Evolutionary conservation across 257 asterid species (phyloP).

Genomic region (Mitragyna speciosa): DNA sequence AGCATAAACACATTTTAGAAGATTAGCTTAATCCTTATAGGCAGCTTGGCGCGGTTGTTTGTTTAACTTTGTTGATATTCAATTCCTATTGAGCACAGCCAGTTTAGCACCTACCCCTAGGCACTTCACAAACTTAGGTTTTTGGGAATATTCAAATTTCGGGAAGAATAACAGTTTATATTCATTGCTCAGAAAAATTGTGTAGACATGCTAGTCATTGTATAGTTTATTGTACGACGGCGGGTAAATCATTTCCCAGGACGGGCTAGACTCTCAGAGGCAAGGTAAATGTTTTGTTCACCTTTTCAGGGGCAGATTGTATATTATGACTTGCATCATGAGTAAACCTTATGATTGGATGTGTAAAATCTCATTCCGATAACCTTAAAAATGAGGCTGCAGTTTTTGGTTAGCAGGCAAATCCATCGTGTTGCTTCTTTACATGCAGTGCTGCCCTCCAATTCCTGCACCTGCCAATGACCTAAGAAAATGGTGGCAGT

Average conservation of each 20-base stretch:
- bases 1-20: conserved; percentile 5
- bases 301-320: too few relatives aligned
- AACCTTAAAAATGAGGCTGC: background rate
- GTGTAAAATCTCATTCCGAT: background rate
- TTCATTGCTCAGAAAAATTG: background rate
- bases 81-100: too few relatives aligned
- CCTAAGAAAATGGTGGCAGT: background rate
- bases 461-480: too few relatives aligned
- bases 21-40: background rate
- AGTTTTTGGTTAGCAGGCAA: background rate
- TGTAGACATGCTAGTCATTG: too few relatives aligned
- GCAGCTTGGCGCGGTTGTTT: background rate
- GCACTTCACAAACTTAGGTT: background rate
- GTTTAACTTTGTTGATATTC: background rate
- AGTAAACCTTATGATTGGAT: background rate
- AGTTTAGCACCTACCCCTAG: background rate
- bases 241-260: background rate
- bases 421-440: background rate
- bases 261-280: background rate
- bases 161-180: background rate
- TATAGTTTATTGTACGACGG: background rate
- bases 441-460: too few relatives aligned
- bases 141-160: background rate
- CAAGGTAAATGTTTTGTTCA: too few relatives aligned
- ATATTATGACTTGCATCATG: too few relatives aligned